These are phyloP conservation scores for Stentor roeselii DNA, from an alignment of 73 alveolate genomes.

Conservation along the genomic window DNA sequence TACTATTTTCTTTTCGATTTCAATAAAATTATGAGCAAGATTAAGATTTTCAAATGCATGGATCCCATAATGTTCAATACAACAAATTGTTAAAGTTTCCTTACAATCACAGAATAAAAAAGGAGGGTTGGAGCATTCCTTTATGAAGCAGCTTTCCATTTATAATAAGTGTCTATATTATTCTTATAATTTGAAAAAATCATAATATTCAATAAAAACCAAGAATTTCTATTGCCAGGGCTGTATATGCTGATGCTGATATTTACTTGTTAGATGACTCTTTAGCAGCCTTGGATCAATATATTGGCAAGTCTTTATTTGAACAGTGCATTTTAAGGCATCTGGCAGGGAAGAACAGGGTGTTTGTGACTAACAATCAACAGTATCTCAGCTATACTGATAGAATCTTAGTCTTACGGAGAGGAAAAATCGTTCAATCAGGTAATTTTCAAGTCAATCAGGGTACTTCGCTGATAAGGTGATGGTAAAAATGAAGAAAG, in stretches of 20 bases:
- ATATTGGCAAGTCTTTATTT: conserved; percentile 84
- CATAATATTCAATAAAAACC: too few relatives aligned
- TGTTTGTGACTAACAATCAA: conserved; percentile 88
- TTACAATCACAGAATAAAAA: too few relatives aligned
- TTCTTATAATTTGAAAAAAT: too few relatives aligned
- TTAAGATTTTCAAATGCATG: too few relatives aligned
- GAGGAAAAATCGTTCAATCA: conserved; percentile 57
- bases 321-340: conserved; percentile 71
- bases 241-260: conserved; percentile 86
- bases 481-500: conserved; percentile 34
- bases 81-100: too few relatives aligned
- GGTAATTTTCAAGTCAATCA: conserved; percentile 46
- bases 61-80: too few relatives aligned
- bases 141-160: too few relatives aligned
- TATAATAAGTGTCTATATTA: too few relatives aligned
- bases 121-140: too few relatives aligned
- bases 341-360: conserved; percentile 82
- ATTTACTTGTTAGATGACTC: conserved; percentile 83
- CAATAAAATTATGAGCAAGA: too few relatives aligned
- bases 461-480: conserved; percentile 33
- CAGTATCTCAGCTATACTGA: conserved; percentile 73
- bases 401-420: conserved; percentile 63
- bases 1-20: too few relatives aligned
- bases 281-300: conserved; percentile 91
- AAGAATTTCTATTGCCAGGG: conserved; percentile 95